phyloP scores from a whole-genome alignment of 106 monocot species.

The Dioscorea dumetorum region DNA sequence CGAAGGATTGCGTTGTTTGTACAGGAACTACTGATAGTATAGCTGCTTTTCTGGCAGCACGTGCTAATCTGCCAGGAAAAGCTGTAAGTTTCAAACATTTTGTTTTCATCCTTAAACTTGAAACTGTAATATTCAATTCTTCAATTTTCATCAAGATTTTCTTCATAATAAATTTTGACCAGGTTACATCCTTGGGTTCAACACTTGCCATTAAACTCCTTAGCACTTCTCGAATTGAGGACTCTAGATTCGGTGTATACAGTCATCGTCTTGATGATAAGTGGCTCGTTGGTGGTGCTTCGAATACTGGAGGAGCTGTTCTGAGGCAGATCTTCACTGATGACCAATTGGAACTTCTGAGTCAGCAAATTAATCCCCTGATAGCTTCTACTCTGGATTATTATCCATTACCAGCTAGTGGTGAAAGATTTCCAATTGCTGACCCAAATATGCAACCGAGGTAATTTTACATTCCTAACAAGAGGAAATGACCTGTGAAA shows the following conservation, averaged over 20 bases:
- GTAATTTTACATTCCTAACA: slow-evolving; percentile 13
- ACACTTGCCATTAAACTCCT: slow-evolving; percentile 85
- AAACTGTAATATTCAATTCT: not conserved
- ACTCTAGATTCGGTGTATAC: slow-evolving; percentile 78
- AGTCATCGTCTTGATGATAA: slow-evolving; percentile 82
- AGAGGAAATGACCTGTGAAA: no score
- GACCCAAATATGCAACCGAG: slow-evolving; percentile 73
- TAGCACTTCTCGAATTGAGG: slow-evolving; percentile 60
- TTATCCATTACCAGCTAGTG: slow-evolving; percentile 65
- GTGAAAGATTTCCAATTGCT: slow-evolving; percentile 83
- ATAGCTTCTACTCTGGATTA: slow-evolving; percentile 57
- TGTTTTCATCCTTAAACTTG: not conserved
- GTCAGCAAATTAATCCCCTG: slow-evolving; percentile 49
- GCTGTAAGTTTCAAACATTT: slow-evolving; percentile 42
- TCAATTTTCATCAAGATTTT: not conserved
- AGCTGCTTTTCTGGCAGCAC: slow-evolving; percentile 87
- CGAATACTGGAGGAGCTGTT: slow-evolving; percentile 86
- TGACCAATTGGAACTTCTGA: slow-evolving; percentile 40
- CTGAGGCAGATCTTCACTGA: slow-evolving; percentile 71
- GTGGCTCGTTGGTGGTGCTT: slow-evolving; percentile 95
- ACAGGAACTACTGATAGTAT: slow-evolving; percentile 90
- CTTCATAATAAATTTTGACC: slow-evolving; percentile 2
- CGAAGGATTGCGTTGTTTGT: slow-evolving; percentile 61
- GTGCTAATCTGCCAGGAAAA: slow-evolving; percentile 50
- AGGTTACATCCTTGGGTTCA: slow-evolving; percentile 90